Evolutionary conservation across 768 basidiomycete genomes (phyloP), one percentile per base, ranked within the genome.

Genomic region (Lyophyllum atratum): DNA sequence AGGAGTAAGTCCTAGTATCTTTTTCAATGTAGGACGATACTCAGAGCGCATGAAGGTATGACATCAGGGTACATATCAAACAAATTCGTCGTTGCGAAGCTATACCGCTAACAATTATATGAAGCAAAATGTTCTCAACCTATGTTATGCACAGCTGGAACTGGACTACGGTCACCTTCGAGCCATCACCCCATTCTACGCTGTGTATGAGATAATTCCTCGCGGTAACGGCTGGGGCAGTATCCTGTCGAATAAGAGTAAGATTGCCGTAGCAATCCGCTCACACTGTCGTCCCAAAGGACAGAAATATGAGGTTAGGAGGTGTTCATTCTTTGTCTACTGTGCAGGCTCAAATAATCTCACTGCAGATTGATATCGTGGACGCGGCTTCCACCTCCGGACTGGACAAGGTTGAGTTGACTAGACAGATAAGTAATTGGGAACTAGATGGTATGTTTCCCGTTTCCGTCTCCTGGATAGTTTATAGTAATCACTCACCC

Each of bases 131-230:
- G 74, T 76, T 14, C 72, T 82, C 10, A 71, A 70, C 1, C 68
- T 83, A 5, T 72, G 72, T 33, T 82, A 78, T 61, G 80, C 81
- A 4, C 70, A 75, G 49, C 70, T 82, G 8, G 81, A 83, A 63
- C 71, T 82, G 10, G 72, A 80, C n/a, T 72, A 75, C 49, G 71
- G 68, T 3, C 72, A 73, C 49, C 67, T 83, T 22, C 70, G 80
- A 17, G 78, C 80, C 4, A 66, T 75, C 31, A 83, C 81, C 0
- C 81, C 81, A 0, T 78, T 74, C 56, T 83, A 77, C 55, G 69
- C 74, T 3, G 52, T 71, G 14, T 81, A 80, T 60, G 71, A 76
- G 34, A 65, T 80, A 56, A 71, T 68, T 17, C 63, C 68, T 1
- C 66, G 67, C n/a, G 56, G 31, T 9, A 52, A 45, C 1, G 73